A percentile compares a stretch with the other conserved stretches of the same genome.
Evolutionary conservation across 2,329 filamentous ascomycete species (phyloP).

Genomic region (Colletotrichum orchidophilum): DNA sequence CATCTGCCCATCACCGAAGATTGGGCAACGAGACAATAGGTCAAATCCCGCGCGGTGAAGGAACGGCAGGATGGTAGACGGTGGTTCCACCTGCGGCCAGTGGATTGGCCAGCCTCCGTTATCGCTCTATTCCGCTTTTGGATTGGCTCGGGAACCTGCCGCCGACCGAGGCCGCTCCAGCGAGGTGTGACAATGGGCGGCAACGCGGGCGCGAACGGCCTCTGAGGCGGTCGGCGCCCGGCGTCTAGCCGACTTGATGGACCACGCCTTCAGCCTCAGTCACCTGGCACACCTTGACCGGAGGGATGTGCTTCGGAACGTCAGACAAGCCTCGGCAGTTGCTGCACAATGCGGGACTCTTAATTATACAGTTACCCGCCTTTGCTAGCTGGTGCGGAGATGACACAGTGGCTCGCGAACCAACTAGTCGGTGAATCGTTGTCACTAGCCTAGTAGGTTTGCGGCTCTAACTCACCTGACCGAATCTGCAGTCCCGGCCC

Average conservation of each 20-base stretch:
- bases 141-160: constrained; percentile 10
- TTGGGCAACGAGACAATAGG: not conserved
- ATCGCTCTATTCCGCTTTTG: constrained; percentile 29
- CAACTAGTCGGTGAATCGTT: constrained; percentile 14
- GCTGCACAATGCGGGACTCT: not conserved
- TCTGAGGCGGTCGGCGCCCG: constrained; percentile 25
- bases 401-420: constrained; percentile 5
- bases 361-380: not conserved
- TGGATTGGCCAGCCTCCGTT: constrained; percentile 22
- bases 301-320: not conserved
- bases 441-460: constrained; percentile 1
- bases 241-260: constrained; percentile 13
- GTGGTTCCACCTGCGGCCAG: constrained; percentile 2
- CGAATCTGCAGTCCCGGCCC: not conserved
- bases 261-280: constrained; percentile 21
- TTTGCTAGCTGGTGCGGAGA: constrained; percentile 1
- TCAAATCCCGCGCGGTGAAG: constrained; percentile 21
- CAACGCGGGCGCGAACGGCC: constrained; percentile 28
- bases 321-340: constrained; percentile 16
- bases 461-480: constrained; percentile 32
- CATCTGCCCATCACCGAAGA: constrained; percentile 1
- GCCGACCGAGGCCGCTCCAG: constrained; percentile 25
- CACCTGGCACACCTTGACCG: constrained; percentile 15
- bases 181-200: constrained; percentile 27
- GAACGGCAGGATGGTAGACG: constrained; percentile 3